Base-by-base conservation (phyloP, 83 land plant genomes). In the Picea engelmannii region DNA sequence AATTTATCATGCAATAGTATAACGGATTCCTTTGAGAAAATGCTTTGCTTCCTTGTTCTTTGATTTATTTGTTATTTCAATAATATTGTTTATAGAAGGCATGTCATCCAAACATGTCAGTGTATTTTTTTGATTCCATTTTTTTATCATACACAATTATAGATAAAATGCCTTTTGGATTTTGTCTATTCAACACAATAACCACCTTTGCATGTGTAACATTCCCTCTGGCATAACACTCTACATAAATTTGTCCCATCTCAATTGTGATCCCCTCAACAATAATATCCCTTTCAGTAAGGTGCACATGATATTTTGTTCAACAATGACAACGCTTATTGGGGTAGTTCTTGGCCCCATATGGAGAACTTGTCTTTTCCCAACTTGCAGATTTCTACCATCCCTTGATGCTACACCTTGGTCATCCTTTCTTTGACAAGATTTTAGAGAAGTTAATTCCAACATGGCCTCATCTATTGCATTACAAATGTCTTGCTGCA, bases 1-100 rank as follows among this genome's bases (percentile, higher is more conserved):
- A 97, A 83, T 52, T 91, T 87, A 81, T 97, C 98, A 69, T 86
- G 89, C 98, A 98, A 97, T 4, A 88, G 89, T 68, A 85, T 90
- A 73, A 90, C 78, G 23, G 89, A 78, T 47, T 93, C 95, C 85
- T 87, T 89, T 24, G 88, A 95, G 86, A 96, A 97, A 62, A 80
- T 78, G 95, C 42, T 65, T 95, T 66, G 94, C 89, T 82, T 97
- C 95, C 79, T 87, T 90, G 31, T 85, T 25, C 70, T 80, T 63
- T 62, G 79, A 87, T 49, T 83, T 78, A 81, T 87, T 89, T 31
- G 86, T 86, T 24, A 83, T 40, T 10, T 89, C 92, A 81, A 83
- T 65, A 74, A 87, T 67, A 35, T 86, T 89, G 84, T 79, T 83
- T 21, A 79, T 75, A 81, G 90, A 81, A 18, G 92, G 95, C 69